Base-by-base conservation (phyloP, 1,284 basidiomycete species). In the Polyporus tsugae region DNA sequence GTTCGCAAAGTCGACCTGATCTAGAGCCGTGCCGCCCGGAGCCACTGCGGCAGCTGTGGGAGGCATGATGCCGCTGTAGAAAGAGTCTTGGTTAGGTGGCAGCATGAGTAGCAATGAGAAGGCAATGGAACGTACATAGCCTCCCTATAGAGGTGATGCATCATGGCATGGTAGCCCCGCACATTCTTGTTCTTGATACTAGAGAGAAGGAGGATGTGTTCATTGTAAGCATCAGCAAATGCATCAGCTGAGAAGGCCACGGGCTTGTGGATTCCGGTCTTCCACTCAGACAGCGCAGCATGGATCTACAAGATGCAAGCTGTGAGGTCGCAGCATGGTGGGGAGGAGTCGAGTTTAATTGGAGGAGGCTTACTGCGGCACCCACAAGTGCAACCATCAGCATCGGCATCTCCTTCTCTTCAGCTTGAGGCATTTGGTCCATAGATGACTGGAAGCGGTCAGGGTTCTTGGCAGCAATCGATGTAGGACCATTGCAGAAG, bases 371-470 rank as follows among this genome's bases (percentile, higher is more conserved):
- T 35, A 63, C 62, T 2, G 62, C 62, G 6, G 62, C 36, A 11
- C 46, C 46, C 13, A 63, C 35, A 3, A 63, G 62, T 0, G 62
- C 62, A 11, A 63, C 46, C 46, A 63, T 52, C 19, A n/a, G 44
- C 46, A 63, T 63, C 5, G 62, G 62, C 13, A 63, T 63, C 62
- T 63, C 62, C 36, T 46, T 52, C 49, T 63, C 46, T 15, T 36
- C 4, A 3, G 11, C 33, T 36, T 55, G 62, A 2, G 52, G 52
- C 11, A 25, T 53, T 1, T 42, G 7, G 4, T 46, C 33, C 4
- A 52, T 33, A 5, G 62, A 53, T 2, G 62, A 63, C 22, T 25
- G 22, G 49, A 63, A 63, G 10, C n/a, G 46, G 1, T 36, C 35
- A 3, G 44, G 33, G 36, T 63, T 44, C 10, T 36, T 36, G 17